Base-by-base conservation (phyloP, 2,329 filamentous ascomycete genomes). In the Aspergillus texensis region DNA sequence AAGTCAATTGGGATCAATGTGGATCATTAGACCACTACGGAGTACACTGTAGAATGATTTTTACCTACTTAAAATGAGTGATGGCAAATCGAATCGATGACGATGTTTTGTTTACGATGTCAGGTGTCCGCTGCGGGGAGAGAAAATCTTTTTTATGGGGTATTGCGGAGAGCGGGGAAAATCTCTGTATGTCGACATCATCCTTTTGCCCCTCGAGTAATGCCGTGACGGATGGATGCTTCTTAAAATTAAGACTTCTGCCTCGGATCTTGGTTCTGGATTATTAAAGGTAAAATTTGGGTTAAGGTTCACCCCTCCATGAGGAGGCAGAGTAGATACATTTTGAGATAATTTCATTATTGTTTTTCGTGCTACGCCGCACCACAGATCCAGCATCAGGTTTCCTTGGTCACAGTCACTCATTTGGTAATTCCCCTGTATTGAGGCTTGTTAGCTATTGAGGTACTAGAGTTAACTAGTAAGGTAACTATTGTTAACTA, bases 121-220 rank as follows among this genome's bases (percentile, higher is more conserved):
- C 10, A 48, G 45, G 45, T 16, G 45, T 48, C 45, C 11, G 45
- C 24, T 48, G 45, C 45, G 45, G 45, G 45, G 45, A 26, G 45
- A 28, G 24, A 48, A 48, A 48, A 48, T 26, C 6, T 28, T 28
- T 46, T 48, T 48, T 26, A 48, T 48, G 45, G 45, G 45, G 45
- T 48, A 48, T 14, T 48, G 45, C 45, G 45, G 45, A 48, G 45
- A 48, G 45, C 45, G 45, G 45, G 45, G 45, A 48, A 48, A 48
- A 21, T 21, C 12, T 50, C 46, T 50, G 46, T 28, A 5, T 2
- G 43, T 21, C 43, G 43, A 46, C 21, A 21, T 46, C 43, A 21
- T 46, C 39, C 39, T n/a, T 19, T 41, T 41, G 39, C 39, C 39
- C 10, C 16, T 21, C 50, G 24, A 50, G 24, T 10, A 28, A 50